A percentile compares a stretch with the other conserved stretches of the same genome.
Evolutionary conservation across 1,284 basidiomycete genomes (phyloP).

Genomic region (Cryptococcus sp.): DNA sequence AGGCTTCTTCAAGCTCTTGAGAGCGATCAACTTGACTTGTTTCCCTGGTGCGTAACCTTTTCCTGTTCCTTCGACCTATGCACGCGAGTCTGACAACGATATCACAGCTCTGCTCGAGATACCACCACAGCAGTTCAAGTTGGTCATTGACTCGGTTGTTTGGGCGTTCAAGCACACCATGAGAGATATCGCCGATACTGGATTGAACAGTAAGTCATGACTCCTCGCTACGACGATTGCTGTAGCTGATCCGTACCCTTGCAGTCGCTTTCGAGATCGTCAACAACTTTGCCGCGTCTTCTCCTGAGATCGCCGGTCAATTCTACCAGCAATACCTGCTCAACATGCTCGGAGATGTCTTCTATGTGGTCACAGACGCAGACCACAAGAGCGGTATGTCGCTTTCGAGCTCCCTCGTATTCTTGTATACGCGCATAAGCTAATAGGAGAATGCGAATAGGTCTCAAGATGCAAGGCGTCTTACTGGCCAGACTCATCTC

Average conservation of each 20-base stretch:
- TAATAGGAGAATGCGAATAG: slow-evolving; percentile 25
- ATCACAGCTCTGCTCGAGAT: slow-evolving; percentile 77
- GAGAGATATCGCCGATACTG: slow-evolving; percentile 97
- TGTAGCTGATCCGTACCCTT: slow-evolving; percentile 6
- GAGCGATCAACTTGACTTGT: slow-evolving; percentile 90
- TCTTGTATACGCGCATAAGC: not conserved
- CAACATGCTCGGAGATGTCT: slow-evolving; percentile 90
- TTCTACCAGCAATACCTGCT: slow-evolving; percentile 94
- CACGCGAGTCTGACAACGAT: slow-evolving; percentile 1
- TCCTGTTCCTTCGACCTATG: not conserved
- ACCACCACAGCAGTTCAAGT: slow-evolving; percentile 90
- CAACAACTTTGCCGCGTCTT: slow-evolving; percentile 89
- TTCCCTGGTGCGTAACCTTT: slow-evolving; percentile 78
- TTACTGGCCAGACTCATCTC: slow-evolving; percentile 93
- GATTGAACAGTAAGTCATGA: slow-evolving; percentile 71
- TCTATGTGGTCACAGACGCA: slow-evolving; percentile 95
- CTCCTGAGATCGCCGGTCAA: slow-evolving; percentile 72
- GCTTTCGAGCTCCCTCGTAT: not conserved
- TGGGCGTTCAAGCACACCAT: slow-evolving; percentile 99
- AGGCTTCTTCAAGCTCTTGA: slow-evolving; percentile 94
- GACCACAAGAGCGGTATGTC: slow-evolving; percentile 88
- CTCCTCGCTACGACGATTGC: not conserved
- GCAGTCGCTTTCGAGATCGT: slow-evolving; percentile 90
- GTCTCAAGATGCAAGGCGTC: slow-evolving; percentile 86
- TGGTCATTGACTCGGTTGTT: slow-evolving; percentile 97